phyloP scores from a whole-genome alignment of 352 stramenopile species.

The Globisporangium iwayamae region DNA sequence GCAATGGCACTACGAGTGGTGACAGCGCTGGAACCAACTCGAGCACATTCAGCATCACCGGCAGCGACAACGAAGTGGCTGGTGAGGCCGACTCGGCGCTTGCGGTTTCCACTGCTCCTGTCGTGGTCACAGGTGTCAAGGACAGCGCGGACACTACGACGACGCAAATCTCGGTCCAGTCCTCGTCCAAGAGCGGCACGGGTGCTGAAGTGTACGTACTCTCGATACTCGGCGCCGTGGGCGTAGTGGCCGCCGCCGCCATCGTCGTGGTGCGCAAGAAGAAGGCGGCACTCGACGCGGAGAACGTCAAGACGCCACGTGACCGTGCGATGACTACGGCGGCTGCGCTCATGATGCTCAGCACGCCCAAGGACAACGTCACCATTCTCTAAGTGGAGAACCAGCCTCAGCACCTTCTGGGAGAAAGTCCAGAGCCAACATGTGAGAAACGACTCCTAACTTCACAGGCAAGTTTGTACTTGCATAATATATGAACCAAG shows the following conservation, averaged over 20 bases:
- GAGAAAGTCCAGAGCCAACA: not conserved
- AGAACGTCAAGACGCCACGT: slow-evolving; percentile 58
- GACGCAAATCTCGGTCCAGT: slow-evolving; percentile 33
- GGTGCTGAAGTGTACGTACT: slow-evolving; percentile 33
- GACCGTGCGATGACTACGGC: slow-evolving; percentile 27
- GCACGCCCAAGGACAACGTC: slow-evolving; percentile 50
- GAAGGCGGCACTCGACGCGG: slow-evolving; percentile 51
- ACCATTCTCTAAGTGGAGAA: slow-evolving; percentile 24
- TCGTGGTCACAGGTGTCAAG: slow-evolving; percentile 20
- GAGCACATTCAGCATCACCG: slow-evolving; percentile 3
- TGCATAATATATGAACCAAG: not conserved
- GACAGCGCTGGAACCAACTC: slow-evolving; percentile 2
- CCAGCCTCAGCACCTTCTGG: not conserved
- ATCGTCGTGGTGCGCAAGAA: slow-evolving; percentile 71
- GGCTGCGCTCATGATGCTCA: slow-evolving; percentile 30
- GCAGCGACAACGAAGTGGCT: slow-evolving; percentile 6
- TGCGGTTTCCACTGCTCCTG: not conserved
- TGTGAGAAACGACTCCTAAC: not conserved
- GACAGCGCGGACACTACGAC: not conserved
- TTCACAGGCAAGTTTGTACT: not conserved
- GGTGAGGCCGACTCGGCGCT: slow-evolving; percentile 4
- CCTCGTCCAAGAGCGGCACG: not conserved
- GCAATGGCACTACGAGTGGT: not conserved
- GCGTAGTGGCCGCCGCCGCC: slow-evolving; percentile 40
- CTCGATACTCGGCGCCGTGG: slow-evolving; percentile 27